Evolutionary conservation across 768 basidiomycete genomes (phyloP).

Genomic region (Multifurca ochricompacta): DNA sequence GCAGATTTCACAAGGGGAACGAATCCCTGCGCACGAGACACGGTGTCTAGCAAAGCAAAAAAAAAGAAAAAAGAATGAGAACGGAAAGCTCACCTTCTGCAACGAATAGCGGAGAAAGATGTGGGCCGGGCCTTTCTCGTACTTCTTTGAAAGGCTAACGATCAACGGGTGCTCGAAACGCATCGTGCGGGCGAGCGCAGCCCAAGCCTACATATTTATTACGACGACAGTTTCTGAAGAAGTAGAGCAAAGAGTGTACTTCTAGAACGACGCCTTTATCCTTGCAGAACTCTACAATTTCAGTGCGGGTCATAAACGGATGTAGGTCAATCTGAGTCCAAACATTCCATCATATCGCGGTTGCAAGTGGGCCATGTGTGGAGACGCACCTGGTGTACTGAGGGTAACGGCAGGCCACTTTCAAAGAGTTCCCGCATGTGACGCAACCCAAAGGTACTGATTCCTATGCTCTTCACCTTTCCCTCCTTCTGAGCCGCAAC

Average conservation of each 20-base stretch:
- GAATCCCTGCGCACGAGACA: constrained; percentile 35
- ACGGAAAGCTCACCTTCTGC: constrained; percentile 48
- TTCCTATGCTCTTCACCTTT: constrained; percentile 51
- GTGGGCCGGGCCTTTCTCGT: constrained; percentile 48
- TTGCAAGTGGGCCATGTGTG: background rate
- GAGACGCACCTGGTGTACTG: constrained; percentile 48
- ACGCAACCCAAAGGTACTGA: constrained; percentile 52
- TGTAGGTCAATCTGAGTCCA: constrained; percentile 42
- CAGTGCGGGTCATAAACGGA: constrained; percentile 61
- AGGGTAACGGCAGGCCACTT: constrained; percentile 42
- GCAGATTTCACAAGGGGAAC: constrained; percentile 61
- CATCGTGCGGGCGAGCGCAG: constrained; percentile 57
- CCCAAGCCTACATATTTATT: constrained; percentile 52
- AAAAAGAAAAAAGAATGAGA: background rate
- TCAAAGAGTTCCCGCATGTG: constrained; percentile 50
- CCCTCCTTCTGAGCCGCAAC: constrained; percentile 58
- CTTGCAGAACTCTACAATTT: constrained; percentile 53
- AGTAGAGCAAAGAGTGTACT: constrained; percentile 32
- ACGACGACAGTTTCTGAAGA: background rate
- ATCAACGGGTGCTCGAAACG: constrained; percentile 55
- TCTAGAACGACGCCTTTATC: constrained; percentile 53
- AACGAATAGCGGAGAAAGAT: constrained; percentile 66
- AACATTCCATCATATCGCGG: constrained; percentile 4
- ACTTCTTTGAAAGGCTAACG: constrained; percentile 40
- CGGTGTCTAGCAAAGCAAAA: background rate